A percentile compares a stretch with the other conserved stretches of the same genome.
Evolutionary conservation across 2,329 filamentous ascomycete species (phyloP).

Genomic region (Penicillium glabrum): DNA sequence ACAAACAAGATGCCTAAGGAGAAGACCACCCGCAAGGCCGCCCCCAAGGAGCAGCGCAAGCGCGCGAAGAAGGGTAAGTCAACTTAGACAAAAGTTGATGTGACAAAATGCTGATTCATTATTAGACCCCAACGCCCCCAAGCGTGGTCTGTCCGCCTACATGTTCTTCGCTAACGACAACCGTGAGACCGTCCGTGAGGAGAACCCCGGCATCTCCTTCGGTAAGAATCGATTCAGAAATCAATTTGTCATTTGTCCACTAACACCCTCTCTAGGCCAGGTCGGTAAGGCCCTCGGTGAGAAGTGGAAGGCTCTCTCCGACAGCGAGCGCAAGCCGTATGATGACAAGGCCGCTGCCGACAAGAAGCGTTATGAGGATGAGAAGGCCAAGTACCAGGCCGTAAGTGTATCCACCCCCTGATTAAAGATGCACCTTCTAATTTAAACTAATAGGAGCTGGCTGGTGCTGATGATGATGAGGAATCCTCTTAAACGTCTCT

Average conservation of each 20-base stretch:
- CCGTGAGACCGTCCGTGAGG: constrained; percentile 95
- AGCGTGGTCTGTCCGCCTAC: constrained; percentile 98
- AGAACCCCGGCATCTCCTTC: constrained; percentile 97
- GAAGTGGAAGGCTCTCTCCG: constrained; percentile 95
- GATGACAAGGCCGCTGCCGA: constrained; percentile 95
- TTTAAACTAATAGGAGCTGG: constrained; percentile 34
- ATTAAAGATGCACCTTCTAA: constrained; percentile 6
- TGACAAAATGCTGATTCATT: constrained; percentile 14
- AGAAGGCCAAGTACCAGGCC: constrained; percentile 85
- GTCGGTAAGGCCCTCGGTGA: constrained; percentile 98
- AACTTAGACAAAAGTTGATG: neutral
- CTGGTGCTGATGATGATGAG: constrained; percentile 60
- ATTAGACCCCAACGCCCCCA: constrained; percentile 92
- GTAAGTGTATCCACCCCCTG: constrained; percentile 54
- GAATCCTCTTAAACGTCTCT: constrained; percentile 36
- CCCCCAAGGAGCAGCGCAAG: constrained; percentile 45
- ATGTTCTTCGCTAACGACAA: constrained; percentile 99
- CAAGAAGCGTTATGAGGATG: constrained; percentile 99
- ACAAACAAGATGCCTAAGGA: constrained; percentile 65
- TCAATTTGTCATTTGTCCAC: neutral
- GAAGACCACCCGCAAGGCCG: constrained; percentile 60
- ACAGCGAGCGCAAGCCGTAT: constrained; percentile 90
- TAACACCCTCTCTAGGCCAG: constrained; percentile 61
- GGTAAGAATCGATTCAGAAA: constrained; percentile 52
- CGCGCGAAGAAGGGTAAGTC: constrained; percentile 72